Percentiles rank a stretch among this genome's conserved stretches.
Conservation (phyloP, 2,329 filamentous ascomycete species). For the Neonectria magnoliae region DNA sequence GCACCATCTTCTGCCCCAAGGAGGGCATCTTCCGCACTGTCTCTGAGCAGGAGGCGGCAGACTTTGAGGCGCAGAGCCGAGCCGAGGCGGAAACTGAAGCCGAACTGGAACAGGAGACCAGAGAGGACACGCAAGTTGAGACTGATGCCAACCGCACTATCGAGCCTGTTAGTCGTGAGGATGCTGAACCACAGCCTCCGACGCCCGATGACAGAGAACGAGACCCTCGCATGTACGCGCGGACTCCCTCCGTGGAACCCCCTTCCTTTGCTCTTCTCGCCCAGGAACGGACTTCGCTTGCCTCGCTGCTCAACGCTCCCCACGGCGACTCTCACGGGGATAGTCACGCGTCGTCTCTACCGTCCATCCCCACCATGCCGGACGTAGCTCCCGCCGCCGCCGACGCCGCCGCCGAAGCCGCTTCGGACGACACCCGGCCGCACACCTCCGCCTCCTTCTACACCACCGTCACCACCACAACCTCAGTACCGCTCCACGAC, state of each 20-base stretch:
- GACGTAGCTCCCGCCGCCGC: constrained; percentile 29
- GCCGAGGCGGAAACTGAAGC: constrained; percentile 30
- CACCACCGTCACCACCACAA: constrained; percentile 60
- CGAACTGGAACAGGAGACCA: constrained; percentile 9
- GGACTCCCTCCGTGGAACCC: constrained; percentile 71
- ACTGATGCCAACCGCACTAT: constrained; percentile 21
- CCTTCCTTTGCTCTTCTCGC: constrained; percentile 66
- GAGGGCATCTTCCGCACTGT: constrained; percentile 72
- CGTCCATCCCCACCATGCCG: constrained; percentile 52
- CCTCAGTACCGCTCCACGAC: constrained; percentile 61
- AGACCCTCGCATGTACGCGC: constrained; percentile 58
- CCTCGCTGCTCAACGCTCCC: constrained; percentile 69
- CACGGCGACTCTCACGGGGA: constrained; percentile 45
- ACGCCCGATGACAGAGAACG: constrained; percentile 47
- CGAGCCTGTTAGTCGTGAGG: neutral
- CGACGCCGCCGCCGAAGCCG: constrained; percentile 27
- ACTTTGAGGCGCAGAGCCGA: constrained; percentile 49
- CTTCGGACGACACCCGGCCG: constrained; percentile 48
- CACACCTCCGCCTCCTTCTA: constrained; percentile 61
- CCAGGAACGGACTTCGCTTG: constrained; percentile 66
- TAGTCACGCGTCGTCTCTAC: constrained; percentile 47
- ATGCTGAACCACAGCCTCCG: constrained; percentile 43
- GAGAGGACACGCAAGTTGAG: constrained; percentile 11
- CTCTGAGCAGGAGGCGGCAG: constrained; percentile 62
- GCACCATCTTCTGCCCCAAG: constrained; percentile 68